Evolutionary conservation across 2,329 filamentous ascomycete genomes (phyloP), one percentile per base, ranked within the genome.

Genomic region (Teratosphaeria epicoccoides): DNA sequence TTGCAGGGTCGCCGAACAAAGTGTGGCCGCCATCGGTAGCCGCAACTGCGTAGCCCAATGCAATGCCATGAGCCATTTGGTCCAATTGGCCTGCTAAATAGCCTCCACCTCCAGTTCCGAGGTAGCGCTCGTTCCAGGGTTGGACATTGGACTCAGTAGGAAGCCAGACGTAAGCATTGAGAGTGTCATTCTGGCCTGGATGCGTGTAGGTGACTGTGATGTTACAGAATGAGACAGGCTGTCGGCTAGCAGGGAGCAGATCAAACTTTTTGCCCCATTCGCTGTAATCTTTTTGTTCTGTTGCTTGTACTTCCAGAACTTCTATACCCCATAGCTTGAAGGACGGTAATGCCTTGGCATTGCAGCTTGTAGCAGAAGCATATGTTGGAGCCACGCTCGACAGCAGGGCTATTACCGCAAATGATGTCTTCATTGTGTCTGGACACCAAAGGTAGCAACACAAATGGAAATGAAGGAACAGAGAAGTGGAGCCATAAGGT

Each of bases 31-130:
- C 63, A 49, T 66, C 61, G 2, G 64, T 66, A 43, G 50, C 58
- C 6, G 60, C 61, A 0, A 59, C 53, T 14, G 62, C 57, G 47
- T 59, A 66, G 24, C 61, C 63, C 28, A 54, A 44, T 0, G 56
- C 55, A 49, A 56, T 55, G 47, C 54, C 63, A 49, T 29, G 59
- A 62, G 40, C 55, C 55, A 57, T 50, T 47, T 57, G 64, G 24
- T 69, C 67, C 14, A 68, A 71, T 2, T 71, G 72, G 1, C 73
- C 73, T 0, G 65, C 56, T 11, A 61, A 68, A 46, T 65, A 60
- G 25, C 54, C 54, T 14, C 52, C 54, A 14, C 54, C 54, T 29
- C 55, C 55, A 20, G 40, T 45, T 7, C 44, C 53, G 22, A 55
- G 47, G 24, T 75, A 65, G 0, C 69, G 66, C 1, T 64, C 64